Base-by-base conservation (phyloP, 192 early-diverging fungal species). In the Entomortierella beljakovae region DNA sequence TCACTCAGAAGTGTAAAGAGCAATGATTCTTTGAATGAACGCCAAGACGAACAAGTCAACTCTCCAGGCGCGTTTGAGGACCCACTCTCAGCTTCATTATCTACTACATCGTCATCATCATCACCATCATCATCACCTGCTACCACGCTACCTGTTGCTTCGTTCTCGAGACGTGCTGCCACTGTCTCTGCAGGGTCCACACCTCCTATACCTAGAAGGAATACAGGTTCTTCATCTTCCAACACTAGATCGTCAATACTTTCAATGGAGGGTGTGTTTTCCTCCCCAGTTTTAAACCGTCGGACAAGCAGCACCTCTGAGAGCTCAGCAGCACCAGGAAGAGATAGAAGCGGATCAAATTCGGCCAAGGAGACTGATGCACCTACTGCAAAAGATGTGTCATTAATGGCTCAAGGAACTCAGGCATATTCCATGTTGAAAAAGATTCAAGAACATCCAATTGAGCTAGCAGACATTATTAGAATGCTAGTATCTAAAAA, bases 391-490 rank as follows among this genome's bases (percentile, higher is more conserved):
- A 69, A 69, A 29, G 74, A 77, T 33, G 74, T 77, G 16, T 16
- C 65, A 4, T 46, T 77, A 55, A 77, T 77, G 74, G 65, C 74
- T 0, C 48, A 57, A 31, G 74, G 74, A n/a, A 77, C 74, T 5
- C 66, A 69, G 42, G 74, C 74, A 8, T 77, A 68, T 40, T 29
- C 58, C 6, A 51, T 77, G 55, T 18, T 77, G 35, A 77, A 77
- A 34, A 59, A 66, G 28, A 77, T 77, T 6, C 74, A 77, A 32
- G 74, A 77, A 16, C 74, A 77, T 42, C 74, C 74, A 3, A 77
- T 77, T n/a, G 74, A 77, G 26, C 66, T 77, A 1, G 74, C 74
- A 49, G 74, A 77, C 28, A 77, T 77, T 18, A 77, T 77, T 35
- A 65, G 74, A 5, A 40, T 77, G 18, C 33, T 77, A 13, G 74